Percentiles rank a stretch among this genome's conserved stretches.
Conservation (phyloP, 441 rosid genomes). For the Pelargonium fulgidum region DNA sequence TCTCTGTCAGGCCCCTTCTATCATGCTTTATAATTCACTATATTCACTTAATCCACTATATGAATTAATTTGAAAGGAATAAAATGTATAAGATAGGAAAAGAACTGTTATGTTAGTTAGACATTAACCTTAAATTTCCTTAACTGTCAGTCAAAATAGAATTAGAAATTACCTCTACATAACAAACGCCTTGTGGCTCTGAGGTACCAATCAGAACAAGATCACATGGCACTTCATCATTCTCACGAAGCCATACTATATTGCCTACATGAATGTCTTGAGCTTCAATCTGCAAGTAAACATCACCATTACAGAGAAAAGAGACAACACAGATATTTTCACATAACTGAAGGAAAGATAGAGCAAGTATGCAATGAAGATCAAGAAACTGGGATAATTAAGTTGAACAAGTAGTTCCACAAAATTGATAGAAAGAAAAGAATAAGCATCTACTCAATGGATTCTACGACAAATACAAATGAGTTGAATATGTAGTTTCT, state of each 20-base stretch:
- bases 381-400: background rate
- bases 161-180: slow-evolving; percentile 61
- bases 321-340: slow-evolving; percentile 13
- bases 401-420: background rate
- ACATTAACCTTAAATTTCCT: background rate
- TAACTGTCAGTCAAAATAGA: background rate
- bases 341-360: slow-evolving; percentile 4
- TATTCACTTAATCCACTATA: too few species aligned
- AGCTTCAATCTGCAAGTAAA: slow-evolving; percentile 63
- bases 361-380: background rate
- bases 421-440: background rate
- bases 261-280: slow-evolving; percentile 86
- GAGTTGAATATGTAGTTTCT: slow-evolving; percentile 1
- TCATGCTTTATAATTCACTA: background rate
- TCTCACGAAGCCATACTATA: slow-evolving; percentile 97
- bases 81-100: background rate
- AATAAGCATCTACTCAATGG: background rate
- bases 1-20: background rate
- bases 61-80: background rate
- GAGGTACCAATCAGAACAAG: slow-evolving; percentile 91
- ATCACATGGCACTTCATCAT: slow-evolving; percentile 99
- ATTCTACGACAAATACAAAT: background rate
- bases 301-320: slow-evolving; percentile 19
- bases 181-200: slow-evolving; percentile 88
- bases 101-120: background rate